phyloP scores from a whole-genome alignment of 2,329 filamentous ascomycete genomes.

The Scorias spongiosa region DNA sequence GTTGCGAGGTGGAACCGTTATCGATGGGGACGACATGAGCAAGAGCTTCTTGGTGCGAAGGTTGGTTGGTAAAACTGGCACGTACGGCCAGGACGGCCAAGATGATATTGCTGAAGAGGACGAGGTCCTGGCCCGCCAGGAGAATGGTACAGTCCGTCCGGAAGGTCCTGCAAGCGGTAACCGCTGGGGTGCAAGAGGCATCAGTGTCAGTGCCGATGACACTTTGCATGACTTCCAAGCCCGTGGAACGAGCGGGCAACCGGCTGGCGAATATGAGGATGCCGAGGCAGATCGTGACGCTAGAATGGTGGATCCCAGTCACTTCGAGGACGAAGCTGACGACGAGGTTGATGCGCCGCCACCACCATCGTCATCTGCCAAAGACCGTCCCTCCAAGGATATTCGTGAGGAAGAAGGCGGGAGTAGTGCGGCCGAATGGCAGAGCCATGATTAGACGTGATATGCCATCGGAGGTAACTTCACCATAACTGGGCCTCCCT shows the following conservation, averaged over 20 bases:
- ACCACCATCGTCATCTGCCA: slow-evolving; percentile 9
- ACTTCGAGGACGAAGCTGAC: slow-evolving; percentile 30
- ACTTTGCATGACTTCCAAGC: slow-evolving; percentile 23
- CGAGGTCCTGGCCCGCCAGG: slow-evolving; percentile 33
- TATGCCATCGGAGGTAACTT: too few species aligned
- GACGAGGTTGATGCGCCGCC: slow-evolving; percentile 24
- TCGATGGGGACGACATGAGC: slow-evolving; percentile 77
- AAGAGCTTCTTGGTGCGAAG: slow-evolving; percentile 71
- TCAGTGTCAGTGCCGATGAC: slow-evolving; percentile 46
- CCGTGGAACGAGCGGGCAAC: slow-evolving; percentile 1
- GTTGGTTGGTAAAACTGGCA: slow-evolving; percentile 47
- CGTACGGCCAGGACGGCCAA: slow-evolving; percentile 21
- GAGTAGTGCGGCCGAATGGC: slow-evolving; percentile 17
- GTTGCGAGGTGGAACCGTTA: slow-evolving; percentile 71
- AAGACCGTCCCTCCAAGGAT: slow-evolving; percentile 4
- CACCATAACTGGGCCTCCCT: too few species aligned
- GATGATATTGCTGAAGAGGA: slow-evolving; percentile 34
- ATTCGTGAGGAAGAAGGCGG: slow-evolving; percentile 6
- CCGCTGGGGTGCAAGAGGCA: slow-evolving; percentile 42
- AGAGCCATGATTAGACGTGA: not conserved
- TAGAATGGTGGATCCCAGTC: slow-evolving; percentile 29
- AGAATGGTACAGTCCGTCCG: slow-evolving; percentile 16
- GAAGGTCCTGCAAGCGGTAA: slow-evolving; percentile 19
- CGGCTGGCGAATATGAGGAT: slow-evolving; percentile 1
- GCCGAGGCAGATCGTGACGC: slow-evolving; percentile 9